Conservation (phyloP, 192 early-diverging fungal species). For the Backusella tuberculispora region DNA sequence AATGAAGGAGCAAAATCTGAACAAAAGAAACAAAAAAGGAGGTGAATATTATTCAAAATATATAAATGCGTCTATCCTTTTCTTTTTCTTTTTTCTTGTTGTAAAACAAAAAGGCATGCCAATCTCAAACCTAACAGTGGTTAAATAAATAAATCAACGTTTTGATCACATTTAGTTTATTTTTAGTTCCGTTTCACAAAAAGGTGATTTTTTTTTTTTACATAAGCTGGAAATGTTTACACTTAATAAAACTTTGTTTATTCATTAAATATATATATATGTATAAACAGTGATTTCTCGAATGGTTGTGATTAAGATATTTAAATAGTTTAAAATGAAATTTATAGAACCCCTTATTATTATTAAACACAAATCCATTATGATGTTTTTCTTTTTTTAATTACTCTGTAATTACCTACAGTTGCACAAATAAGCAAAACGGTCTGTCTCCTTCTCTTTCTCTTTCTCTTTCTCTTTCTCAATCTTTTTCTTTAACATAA, state of each 20-base stretch:
- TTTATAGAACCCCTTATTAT: not conserved
- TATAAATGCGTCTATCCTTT: not conserved
- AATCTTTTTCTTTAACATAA: no score
- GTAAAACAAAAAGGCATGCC: not conserved
- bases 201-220: not conserved
- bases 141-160: not conserved
- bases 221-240: not conserved
- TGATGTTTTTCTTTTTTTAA: not conserved
- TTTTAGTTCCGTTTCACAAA: not conserved
- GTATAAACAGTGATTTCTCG: no score
- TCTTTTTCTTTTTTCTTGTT: not conserved
- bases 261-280: not conserved
- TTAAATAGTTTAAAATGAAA: not conserved
- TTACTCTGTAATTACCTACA: not conserved
- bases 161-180: conserved; percentile 12
- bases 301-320: not conserved
- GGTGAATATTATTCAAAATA: not conserved
- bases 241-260: not conserved
- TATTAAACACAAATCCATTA: not conserved
- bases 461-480: no score
- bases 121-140: not conserved
- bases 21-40: not conserved
- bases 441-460: no score
- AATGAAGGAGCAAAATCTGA: not conserved
- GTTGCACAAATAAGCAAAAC: not conserved